These are phyloP conservation scores for Mariannaea elegans DNA, from an alignment of 2,329 filamentous ascomycete species.

Conservation along the genomic window DNA sequence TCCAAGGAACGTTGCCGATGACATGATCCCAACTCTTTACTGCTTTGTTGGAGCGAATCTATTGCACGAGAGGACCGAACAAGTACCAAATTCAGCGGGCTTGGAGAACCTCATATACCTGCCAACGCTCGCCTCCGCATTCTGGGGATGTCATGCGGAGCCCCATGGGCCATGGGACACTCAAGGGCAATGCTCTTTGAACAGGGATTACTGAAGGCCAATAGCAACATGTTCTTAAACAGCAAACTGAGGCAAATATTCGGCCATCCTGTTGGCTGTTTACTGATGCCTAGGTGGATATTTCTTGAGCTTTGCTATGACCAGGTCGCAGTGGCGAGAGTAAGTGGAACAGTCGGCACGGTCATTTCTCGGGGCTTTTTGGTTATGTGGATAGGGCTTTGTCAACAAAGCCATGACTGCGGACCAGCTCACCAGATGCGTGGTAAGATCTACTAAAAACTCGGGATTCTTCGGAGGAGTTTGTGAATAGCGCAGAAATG, in stretches of 20 bases:
- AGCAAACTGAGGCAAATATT: constrained; percentile 13
- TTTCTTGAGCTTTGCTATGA: background rate
- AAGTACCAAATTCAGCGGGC: background rate
- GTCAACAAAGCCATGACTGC: no score
- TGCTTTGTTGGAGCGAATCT: background rate
- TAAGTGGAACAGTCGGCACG: constrained; percentile 17
- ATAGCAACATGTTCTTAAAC: constrained; percentile 2
- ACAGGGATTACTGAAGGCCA: background rate
- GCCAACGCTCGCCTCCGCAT: background rate
- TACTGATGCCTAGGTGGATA: no score
- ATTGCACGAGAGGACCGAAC: background rate
- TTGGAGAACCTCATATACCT: constrained; percentile 8
- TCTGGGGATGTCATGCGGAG: constrained; percentile 14
- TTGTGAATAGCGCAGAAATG: no score
- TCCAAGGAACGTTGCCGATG: constrained; percentile 15
- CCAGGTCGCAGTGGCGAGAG: background rate
- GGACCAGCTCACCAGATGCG: no score
- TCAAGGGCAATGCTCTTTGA: background rate
- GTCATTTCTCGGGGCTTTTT: constrained; percentile 18
- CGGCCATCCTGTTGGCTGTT: background rate
- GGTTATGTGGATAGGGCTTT: constrained; percentile 10
- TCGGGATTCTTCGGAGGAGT: no score
- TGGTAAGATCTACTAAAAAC: no score
- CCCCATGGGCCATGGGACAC: constrained; percentile 23
- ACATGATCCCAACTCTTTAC: background rate